Evolutionary conservation across 192 early-diverging fungal genomes (phyloP), one percentile per base, ranked within the genome.

Genomic region (Lobosporangium transversale): DNA sequence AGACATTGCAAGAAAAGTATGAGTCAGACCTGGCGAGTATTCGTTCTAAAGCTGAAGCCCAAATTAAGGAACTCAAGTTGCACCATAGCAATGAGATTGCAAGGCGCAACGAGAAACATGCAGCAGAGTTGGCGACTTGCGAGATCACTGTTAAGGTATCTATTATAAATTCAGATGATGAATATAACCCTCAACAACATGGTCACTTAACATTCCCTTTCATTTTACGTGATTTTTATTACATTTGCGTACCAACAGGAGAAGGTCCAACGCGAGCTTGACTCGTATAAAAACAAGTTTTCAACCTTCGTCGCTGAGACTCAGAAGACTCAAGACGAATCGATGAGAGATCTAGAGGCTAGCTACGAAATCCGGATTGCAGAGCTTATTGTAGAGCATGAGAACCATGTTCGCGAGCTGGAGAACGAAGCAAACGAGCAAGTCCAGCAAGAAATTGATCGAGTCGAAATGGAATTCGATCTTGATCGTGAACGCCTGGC

Each of bases 381-480:
- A 42, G 79, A 75, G 7, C 8, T 75, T 48, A 69, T 78, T 56
- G 60, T 62, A 10, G 61, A 58, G 24, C 58, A 76, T 23, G 71
- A 66, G 40, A 53, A 68, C 30, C 55, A 63, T 0, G 67, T 79
- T 21, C 61, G 49, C 2, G 66, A 66, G 31, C 62, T 79, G 2
- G 68, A 79, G 51, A 60, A 65, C 20, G 54, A 31, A n/a, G 68
- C 68, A 2, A 70, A 70, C n/a, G 62, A 66, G 18, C 63, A 67
- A 12, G 67, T 71, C 11, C 44, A 79, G 14, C 61, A 57, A 6
- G 66, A 62, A 24, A 33, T 79, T 15, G 80, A 69, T 2, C 11
- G 65, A 23, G 80, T 78, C 11, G 73, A 79, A 30, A 54, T 21
- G 12, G 80, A 66, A 15, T 75, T 75, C 52, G 80, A 64, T 15